Base-by-base conservation (phyloP, 1,139 yeast genomes). In the Chernovozyma aurita region DNA sequence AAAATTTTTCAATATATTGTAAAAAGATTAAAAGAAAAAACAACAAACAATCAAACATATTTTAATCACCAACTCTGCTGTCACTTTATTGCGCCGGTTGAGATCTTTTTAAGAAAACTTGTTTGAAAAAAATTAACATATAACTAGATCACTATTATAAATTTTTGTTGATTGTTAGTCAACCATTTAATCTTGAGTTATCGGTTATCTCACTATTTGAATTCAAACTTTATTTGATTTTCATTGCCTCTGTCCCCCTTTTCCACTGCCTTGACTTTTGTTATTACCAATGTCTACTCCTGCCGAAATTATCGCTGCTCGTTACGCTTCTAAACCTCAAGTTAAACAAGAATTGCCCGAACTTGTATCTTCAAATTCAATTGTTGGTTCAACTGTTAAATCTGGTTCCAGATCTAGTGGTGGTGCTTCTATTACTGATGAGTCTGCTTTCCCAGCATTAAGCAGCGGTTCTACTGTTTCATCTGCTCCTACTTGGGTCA, bases 381-480 rank as follows among this genome's bases (percentile, higher is more conserved):
- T 21, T 21, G 24, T n/a, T n/a, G n/a, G n/a, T n/a, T 7, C 7
- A 8, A 31, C n/a, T n/a, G 39, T 11, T 33, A 20, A 17, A 25
- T 21, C 26, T 43, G 38, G 14, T 17, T 16, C 31, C 33, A 18
- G 8, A 12, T 32, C 40, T 32, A 31, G 37, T 41, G 41, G 55
- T 7, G 28, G 28, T 16, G 12, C 64, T 29, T 58, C 71, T 28
- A 55, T 70, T 42, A 47, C 64, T 34, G 80, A 75, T 51, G 78
- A 79, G 56, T 57, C 70, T 14, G 84, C 85, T 8, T 83, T 84
- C 58, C 95, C 95, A 9, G 73, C 86, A 22, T 70, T 86, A 47
- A 90, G 88, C 31, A 75, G 72, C 5, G 51, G 49, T 37, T 34
- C 49, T 11, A 40, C 52, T 31, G 42, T 50, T 32, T 47, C 52